Percentiles rank a stretch among this genome's conserved stretches.
Evolutionary conservation across 768 basidiomycete species (phyloP).

Genomic region (Sarcomyxa edulis): DNA sequence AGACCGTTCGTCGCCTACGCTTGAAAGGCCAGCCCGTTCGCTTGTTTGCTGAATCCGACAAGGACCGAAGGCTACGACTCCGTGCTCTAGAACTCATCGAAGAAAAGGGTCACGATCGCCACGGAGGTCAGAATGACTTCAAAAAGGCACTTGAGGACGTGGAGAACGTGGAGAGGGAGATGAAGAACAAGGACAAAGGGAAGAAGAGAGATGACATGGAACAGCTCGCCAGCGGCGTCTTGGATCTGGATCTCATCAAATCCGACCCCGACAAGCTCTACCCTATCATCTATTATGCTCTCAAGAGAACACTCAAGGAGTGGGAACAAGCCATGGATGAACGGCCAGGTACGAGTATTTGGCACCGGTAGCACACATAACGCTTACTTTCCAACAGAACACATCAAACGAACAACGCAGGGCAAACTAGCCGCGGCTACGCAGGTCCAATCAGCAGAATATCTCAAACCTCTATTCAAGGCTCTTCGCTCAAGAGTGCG

Average conservation of each 20-base stretch:
- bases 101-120: slow-evolving; percentile 74
- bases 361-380: no score
- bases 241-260: slow-evolving; percentile 82
- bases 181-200: slow-evolving; percentile 55
- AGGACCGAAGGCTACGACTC: slow-evolving; percentile 84
- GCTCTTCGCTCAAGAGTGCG: slow-evolving; percentile 79
- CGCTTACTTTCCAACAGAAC: slow-evolving; percentile 44
- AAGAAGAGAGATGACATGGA: slow-evolving; percentile 65
- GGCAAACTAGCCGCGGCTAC: slow-evolving; percentile 94
- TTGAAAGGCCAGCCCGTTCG: slow-evolving; percentile 92
- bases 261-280: slow-evolving; percentile 93
- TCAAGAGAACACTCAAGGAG: slow-evolving; percentile 90
- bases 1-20: slow-evolving; percentile 84
- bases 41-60: slow-evolving; percentile 92
- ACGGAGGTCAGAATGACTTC: slow-evolving; percentile 92
- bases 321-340: slow-evolving; percentile 97
- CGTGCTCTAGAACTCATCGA: slow-evolving; percentile 95
- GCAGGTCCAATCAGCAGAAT: slow-evolving; percentile 92
- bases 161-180: slow-evolving; percentile 68
- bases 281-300: slow-evolving; percentile 92
- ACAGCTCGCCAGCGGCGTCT: slow-evolving; percentile 44
- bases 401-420: slow-evolving; percentile 82
- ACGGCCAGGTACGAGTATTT: slow-evolving; percentile 64
- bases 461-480: slow-evolving; percentile 96
- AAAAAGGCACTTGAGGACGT: slow-evolving; percentile 85